Percentiles rank a stretch among this genome's conserved stretches.
phyloP scores from a whole-genome alignment of 2,329 filamentous ascomycete species.

The Sphaceloma murrayae region DNA sequence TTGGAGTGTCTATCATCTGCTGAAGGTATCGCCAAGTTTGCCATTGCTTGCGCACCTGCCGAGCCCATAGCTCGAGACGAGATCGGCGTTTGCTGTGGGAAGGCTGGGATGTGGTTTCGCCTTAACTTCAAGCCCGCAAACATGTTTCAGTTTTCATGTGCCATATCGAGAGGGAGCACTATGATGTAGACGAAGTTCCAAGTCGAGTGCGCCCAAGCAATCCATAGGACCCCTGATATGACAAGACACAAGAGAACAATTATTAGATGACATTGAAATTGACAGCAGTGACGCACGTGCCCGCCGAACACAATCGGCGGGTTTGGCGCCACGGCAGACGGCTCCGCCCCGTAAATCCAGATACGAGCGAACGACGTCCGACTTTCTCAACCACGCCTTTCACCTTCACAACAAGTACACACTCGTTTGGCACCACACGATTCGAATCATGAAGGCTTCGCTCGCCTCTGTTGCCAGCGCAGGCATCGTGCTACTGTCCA shows the following conservation, averaged over 20 bases:
- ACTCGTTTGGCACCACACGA: background rate
- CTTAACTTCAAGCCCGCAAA: too few species aligned
- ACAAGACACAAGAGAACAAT: too few species aligned
- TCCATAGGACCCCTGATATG: too few species aligned
- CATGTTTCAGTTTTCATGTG: too few species aligned
- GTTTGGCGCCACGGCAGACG: conserved; percentile 9
- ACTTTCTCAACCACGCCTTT: conserved; percentile 4
- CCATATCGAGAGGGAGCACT: too few species aligned
- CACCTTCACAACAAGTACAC: conserved; percentile 3
- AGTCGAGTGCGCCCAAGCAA: too few species aligned
- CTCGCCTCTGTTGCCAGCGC: conserved; percentile 30
- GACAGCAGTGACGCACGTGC: conserved; percentile 4
- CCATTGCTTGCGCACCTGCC: conserved; percentile 8
- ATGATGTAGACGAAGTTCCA: too few species aligned
- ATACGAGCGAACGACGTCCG: conserved; percentile 9
- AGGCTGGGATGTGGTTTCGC: too few species aligned
- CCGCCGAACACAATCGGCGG: background rate
- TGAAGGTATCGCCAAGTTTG: conserved; percentile 3
- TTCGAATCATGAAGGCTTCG: conserved; percentile 15
- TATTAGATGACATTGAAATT: background rate
- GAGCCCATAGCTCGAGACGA: background rate
- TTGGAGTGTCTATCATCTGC: background rate
- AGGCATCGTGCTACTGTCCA: conserved; percentile 31
- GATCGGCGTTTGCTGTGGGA: too few species aligned
- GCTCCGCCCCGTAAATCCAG: conserved; percentile 7